Base-by-base conservation (phyloP, 2,329 filamentous ascomycete species). In the Dendryphion nanum region DNA sequence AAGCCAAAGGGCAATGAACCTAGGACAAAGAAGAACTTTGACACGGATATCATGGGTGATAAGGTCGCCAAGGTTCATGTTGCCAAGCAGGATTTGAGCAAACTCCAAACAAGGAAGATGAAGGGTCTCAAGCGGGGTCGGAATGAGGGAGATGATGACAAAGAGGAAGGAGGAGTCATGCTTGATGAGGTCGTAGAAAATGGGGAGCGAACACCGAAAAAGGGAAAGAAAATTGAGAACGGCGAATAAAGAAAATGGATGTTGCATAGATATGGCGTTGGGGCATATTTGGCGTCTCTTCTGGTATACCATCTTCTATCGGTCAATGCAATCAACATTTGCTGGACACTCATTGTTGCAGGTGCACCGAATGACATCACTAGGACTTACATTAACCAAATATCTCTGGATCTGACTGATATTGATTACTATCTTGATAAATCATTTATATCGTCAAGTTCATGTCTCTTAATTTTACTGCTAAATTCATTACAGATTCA, bases 31-130 rank as follows among this genome's bases (percentile, higher is more conserved):
- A 98, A 98, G 85, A 98, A 98, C 68, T 85, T 98, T 55, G 80
- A 82, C 38, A 94, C 86, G 40, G 90, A 97, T 66, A 70, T 83
- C 30, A 89, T 98, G 72, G 93, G 93, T 64, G 93, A 98, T 70
- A 97, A 97, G 83, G 77, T 97, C 48, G 93, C 91, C 47, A 83
- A 89, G 53, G 86, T 98, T 47, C 93, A 98, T 67, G 70, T 95
- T 43, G 89, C 86, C 59, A 89, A 85, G 73, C 89, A 96, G 70
- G 89, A 98, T 70, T 77, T 98, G 42, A 77, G 75, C 61, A 79
- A 85, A 55, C 69, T 98, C 68, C 93, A 98, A 75, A 94, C 90
- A 37, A 83, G 93, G 62, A 98, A 98, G 81, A 97, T 98, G 90
- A 98, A 98, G 82, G 93, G 90, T 51, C 69, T 98, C 52, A 98